Conservation (phyloP, 148 eudicot genomes). For the Chenopodium formosanum region DNA sequence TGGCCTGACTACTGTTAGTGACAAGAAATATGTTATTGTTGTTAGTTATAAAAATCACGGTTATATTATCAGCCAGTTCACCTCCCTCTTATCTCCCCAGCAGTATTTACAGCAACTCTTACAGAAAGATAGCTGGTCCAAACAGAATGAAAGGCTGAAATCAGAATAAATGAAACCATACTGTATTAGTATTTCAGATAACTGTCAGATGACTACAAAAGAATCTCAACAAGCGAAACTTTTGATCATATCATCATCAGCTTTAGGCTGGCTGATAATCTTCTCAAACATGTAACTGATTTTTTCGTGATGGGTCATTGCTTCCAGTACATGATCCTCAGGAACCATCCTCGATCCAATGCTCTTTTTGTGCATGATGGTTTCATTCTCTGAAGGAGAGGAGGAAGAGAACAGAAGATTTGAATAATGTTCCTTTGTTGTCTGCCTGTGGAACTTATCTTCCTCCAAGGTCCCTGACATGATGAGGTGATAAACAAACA, state of each 20-base stretch:
- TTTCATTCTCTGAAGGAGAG: constrained; percentile 15
- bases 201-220: too few relatives aligned
- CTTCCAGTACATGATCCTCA: constrained; percentile 52
- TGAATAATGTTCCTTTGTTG: constrained; percentile 49
- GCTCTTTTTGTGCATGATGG: not conserved
- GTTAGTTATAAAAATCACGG: too few relatives aligned
- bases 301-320: constrained; percentile 43
- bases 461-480: constrained; percentile 51
- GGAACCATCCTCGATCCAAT: constrained; percentile 1
- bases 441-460: constrained; percentile 45
- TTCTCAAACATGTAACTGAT: constrained; percentile 44
- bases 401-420: constrained; percentile 55
- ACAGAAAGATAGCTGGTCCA: too few relatives aligned
- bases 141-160: not conserved
- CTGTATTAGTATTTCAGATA: too few relatives aligned
- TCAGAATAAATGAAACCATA: not conserved
- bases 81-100: too few relatives aligned
- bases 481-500: constrained; percentile 58
- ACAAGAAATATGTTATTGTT: too few relatives aligned
- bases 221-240: constrained; percentile 22
- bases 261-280: constrained; percentile 49
- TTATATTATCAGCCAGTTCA: too few relatives aligned
- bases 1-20: too few relatives aligned
- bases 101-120: too few relatives aligned
- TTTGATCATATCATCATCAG: constrained; percentile 39